Evolutionary conservation across 2,329 filamentous ascomycete species (phyloP).

Genomic region (Colletotrichum sp.): DNA sequence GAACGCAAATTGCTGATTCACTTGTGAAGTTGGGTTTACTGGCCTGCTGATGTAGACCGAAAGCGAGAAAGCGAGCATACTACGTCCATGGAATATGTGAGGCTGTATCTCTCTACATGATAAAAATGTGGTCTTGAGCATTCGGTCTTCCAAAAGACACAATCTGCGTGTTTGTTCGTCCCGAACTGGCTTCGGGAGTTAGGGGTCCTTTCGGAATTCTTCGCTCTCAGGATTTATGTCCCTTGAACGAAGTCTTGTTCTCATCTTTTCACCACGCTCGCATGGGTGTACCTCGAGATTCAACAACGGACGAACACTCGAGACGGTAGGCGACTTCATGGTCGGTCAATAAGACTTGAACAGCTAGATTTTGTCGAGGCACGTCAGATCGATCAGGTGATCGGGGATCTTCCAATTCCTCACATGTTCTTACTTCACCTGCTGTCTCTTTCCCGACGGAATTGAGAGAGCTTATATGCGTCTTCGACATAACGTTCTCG

Average conservation of each 20-base stretch:
- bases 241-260: background rate
- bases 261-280: background rate
- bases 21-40: background rate
- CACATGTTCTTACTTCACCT: no score
- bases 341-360: accelerated
- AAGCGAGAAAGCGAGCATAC: no score
- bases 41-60: background rate
- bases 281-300: background rate
- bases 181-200: background rate
- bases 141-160: background rate
- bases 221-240: background rate
- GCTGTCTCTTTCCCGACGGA: background rate
- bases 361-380: background rate
- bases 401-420: no score
- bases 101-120: background rate
- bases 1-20: background rate
- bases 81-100: accelerated
- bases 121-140: background rate
- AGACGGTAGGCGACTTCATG: background rate
- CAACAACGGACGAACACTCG: background rate
- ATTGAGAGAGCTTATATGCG: no score
- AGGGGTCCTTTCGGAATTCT: background rate
- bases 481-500: background rate
- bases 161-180: no score
- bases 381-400: accelerated